These are phyloP conservation scores for Fusarium avenaceum DNA, from an alignment of 2,329 filamentous ascomycete genomes.

Conservation along the genomic window DNA sequence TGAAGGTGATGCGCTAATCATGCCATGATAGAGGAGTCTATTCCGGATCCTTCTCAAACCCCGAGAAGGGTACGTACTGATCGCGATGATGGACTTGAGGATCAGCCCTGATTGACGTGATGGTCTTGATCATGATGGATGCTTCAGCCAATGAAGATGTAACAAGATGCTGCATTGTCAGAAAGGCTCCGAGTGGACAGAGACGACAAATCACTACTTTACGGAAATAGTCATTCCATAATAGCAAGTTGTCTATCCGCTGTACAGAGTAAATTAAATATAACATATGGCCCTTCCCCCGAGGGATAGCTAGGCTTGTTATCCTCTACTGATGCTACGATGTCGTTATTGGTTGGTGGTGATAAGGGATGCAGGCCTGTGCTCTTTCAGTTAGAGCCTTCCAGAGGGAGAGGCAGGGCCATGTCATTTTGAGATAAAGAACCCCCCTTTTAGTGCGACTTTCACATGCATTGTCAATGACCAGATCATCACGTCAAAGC, in stretches of 20 bases:
- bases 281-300: not conserved
- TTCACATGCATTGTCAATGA: slow-evolving; percentile 51
- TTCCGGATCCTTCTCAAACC: not conserved
- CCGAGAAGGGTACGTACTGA: slow-evolving; percentile 9
- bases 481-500: slow-evolving; percentile 50
- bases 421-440: slow-evolving; percentile 32
- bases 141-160: slow-evolving; percentile 11
- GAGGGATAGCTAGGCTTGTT: slow-evolving; percentile 3
- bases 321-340: slow-evolving; percentile 16
- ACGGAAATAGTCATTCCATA: not conserved
- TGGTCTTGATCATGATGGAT: slow-evolving; percentile 11
- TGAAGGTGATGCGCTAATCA: not conserved
- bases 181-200: slow-evolving; percentile 7
- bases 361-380: slow-evolving; percentile 36
- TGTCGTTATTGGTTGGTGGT: slow-evolving; percentile 12
- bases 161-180: slow-evolving; percentile 6
- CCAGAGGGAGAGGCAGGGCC: not conserved
- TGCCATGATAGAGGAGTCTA: not conserved
- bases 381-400: slow-evolving; percentile 25
- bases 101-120: slow-evolving; percentile 19
- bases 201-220: not conserved
- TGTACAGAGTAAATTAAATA: not conserved
- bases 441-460: slow-evolving; percentile 48
- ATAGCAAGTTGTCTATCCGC: not conserved
- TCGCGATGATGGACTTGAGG: slow-evolving; percentile 10